Conservation (phyloP, 2,329 filamentous ascomycete genomes). For the Fusarium coicis region DNA sequence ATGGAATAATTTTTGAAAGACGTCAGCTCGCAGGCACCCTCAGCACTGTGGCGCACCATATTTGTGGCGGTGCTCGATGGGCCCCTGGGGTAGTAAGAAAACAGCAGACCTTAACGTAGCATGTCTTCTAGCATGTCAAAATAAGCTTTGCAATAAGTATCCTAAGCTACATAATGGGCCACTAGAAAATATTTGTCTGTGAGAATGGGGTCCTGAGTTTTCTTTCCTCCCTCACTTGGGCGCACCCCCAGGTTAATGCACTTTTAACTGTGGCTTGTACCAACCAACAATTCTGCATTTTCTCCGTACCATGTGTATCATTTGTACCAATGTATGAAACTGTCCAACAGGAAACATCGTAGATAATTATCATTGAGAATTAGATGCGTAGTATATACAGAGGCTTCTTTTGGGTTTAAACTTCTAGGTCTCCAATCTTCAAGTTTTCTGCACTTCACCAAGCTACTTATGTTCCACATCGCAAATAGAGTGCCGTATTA, state of each 20-base stretch:
- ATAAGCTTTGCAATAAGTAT: not conserved
- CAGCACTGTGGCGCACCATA: not conserved
- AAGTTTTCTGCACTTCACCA: not conserved
- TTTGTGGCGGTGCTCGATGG: not conserved
- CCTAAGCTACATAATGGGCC: no score
- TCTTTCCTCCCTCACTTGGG: not conserved
- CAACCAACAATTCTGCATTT: not conserved
- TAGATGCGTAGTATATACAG: no score
- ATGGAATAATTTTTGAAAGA: slow-evolving; percentile 11
- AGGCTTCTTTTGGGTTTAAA: not conserved
- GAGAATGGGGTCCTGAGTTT: not conserved
- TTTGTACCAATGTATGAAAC: not conserved
- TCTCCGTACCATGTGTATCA: not conserved
- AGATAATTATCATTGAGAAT: not conserved
- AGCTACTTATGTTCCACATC: not conserved
- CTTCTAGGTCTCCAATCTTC: not conserved
- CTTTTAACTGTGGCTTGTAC: not conserved
- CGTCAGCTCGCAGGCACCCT: slow-evolving; percentile 22
- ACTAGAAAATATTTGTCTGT: not conserved
- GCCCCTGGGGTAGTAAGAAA: not conserved
- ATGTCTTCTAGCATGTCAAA: not conserved
- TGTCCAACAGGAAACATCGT: not conserved
- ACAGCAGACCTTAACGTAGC: not conserved
- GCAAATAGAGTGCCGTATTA: not conserved
- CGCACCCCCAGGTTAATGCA: not conserved